These are phyloP conservation scores for Triangularia setosa DNA, from an alignment of 2,329 filamentous ascomycete genomes.

Conservation along the genomic window DNA sequence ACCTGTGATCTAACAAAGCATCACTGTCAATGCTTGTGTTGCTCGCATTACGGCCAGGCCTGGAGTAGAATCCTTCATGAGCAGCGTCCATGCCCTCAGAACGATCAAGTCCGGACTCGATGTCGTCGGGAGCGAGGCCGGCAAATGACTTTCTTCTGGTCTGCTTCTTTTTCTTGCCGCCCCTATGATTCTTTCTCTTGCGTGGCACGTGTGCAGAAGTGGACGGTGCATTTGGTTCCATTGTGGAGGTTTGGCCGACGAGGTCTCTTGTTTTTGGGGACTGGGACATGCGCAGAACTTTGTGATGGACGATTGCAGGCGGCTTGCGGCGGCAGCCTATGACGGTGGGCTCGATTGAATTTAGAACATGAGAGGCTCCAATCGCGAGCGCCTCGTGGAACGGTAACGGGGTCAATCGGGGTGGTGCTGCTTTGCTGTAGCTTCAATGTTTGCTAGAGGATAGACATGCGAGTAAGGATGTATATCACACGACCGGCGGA, in stretches of 20 bases:
- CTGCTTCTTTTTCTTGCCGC: slow-evolving; percentile 68
- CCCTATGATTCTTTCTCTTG: slow-evolving; percentile 72
- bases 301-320: not conserved
- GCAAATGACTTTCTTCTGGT: slow-evolving; percentile 78
- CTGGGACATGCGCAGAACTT: not conserved
- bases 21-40: slow-evolving; percentile 87
- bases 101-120: slow-evolving; percentile 33
- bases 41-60: slow-evolving; percentile 60
- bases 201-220: slow-evolving; percentile 18
- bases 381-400: not conserved
- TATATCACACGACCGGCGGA: not conserved
- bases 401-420: not conserved
- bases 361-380: not conserved
- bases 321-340: not conserved
- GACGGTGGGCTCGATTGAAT: not conserved
- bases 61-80: slow-evolving; percentile 46
- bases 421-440: not conserved
- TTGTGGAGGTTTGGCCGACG: not conserved
- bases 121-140: slow-evolving; percentile 52
- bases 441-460: not conserved
- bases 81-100: slow-evolving; percentile 32
- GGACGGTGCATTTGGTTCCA: slow-evolving; percentile 8
- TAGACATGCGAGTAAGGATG: not conserved
- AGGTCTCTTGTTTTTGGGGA: not conserved
- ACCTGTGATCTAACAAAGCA: slow-evolving; percentile 82